Percentiles rank a stretch among this genome's conserved stretches.
Evolutionary conservation across 83 land plant genomes (phyloP).

Genomic region (Diphasiastrum complanatum): DNA sequence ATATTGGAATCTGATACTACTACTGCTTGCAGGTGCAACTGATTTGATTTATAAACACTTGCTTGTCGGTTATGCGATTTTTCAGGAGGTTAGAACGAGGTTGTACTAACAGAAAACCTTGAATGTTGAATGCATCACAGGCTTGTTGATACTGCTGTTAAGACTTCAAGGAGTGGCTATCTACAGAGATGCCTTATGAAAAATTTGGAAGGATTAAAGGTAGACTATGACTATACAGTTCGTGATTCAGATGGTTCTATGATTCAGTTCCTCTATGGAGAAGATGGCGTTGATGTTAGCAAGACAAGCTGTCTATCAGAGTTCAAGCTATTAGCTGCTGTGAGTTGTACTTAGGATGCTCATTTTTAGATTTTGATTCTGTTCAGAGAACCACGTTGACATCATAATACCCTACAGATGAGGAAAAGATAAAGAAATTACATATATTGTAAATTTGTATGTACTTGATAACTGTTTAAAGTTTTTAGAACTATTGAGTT

Average conservation of each 20-base stretch:
- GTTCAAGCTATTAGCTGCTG: conserved; percentile 53
- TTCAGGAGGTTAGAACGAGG: too few species aligned
- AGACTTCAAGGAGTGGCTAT: conserved; percentile 96
- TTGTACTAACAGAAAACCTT: too few species aligned
- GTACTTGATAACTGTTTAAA: neutral
- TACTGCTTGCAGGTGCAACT: too few species aligned
- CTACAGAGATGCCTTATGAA: conserved; percentile 88
- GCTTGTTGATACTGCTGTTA: conserved; percentile 92
- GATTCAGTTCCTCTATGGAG: conserved; percentile 84
- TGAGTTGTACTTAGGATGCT: conserved; percentile 32
- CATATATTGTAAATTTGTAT: neutral
- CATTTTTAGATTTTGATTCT: too few species aligned
- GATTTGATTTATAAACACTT: too few species aligned
- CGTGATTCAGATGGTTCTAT: conserved; percentile 94
- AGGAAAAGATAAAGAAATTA: too few species aligned
- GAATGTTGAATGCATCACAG: conserved; percentile 32
- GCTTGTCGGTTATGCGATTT: too few species aligned
- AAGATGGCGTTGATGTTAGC: conserved; percentile 89
- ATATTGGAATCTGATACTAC: too few species aligned
- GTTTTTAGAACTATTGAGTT: too few species aligned
- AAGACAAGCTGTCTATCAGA: conserved; percentile 54
- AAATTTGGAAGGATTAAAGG: conserved; percentile 78
- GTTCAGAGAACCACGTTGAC: too few species aligned
- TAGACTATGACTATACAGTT: conserved; percentile 82
- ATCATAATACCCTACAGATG: too few species aligned